Base-by-base conservation (phyloP, 331 rosid genomes). In the Spiraea crenata region DNA sequence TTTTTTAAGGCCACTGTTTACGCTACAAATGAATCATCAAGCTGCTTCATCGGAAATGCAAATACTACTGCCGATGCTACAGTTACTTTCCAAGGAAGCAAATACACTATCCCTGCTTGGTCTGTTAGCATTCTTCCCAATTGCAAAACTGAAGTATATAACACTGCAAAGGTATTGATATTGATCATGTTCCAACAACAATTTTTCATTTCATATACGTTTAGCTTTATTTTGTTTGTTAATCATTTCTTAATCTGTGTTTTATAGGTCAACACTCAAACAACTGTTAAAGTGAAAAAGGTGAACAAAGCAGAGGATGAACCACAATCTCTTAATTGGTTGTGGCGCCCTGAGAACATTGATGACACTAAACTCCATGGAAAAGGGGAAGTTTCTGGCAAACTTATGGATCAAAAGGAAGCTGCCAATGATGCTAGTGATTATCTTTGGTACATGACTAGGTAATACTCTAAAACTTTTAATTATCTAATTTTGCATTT, bases 391-490 rank as follows among this genome's bases (percentile, higher is more conserved):
- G 41, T n/a, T 31, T 19, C 80, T 31, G 76, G 63, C 19, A 1
- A 2, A 60, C 76, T 84, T 3, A 0, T 88, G 37, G 95, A 88
- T 70, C 88, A 88, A 66, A 86, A 82, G 42, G 67, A 39, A 0
- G 85, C 16, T 31, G 57, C 83, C 4, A 51, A 56, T 47, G 95
- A 86, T 73, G 71, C 61, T 14, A 80, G 81, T 70, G 95, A 88
- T 71, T 88, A 82, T 69, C 82, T 88, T 42, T 88, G 91, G 95
- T 88, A 88, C 81, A 84, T 84, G 40, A 88, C 86, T 40, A 82
- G 81, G 92, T 84, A 82, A 2, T 1, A 10, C 5, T 42, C 9
- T 1, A 8, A 4, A 15, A 20, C 16, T 19, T 59, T 10, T 19
- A 45, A 11, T 63, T 73, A 4, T 1, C 31, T 25, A 25, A 25